Evolutionary conservation across 768 basidiomycete species (phyloP).

Genomic region (Chalciporus sphaerocephalus): DNA sequence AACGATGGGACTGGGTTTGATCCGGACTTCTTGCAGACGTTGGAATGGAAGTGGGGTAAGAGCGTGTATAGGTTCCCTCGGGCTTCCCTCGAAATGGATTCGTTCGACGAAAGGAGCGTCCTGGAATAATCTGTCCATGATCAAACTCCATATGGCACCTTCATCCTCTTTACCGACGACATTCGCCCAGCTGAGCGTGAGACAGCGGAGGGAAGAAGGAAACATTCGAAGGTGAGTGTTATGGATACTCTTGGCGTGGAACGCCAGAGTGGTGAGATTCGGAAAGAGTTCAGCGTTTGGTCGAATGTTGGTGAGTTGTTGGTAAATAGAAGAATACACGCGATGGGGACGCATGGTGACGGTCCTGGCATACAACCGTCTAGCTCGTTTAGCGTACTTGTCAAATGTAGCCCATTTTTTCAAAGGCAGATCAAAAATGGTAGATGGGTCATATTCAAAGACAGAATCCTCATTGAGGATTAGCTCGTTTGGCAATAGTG

Average conservation of each 20-base stretch:
- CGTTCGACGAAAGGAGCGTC: conserved; percentile 21
- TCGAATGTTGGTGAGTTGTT: conserved; percentile 18
- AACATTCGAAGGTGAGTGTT: conserved; percentile 15
- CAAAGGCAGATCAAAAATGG: conserved; percentile 4
- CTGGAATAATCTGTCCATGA: conserved; percentile 16
- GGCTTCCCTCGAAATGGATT: conserved; percentile 23
- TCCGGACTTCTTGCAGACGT: conserved; percentile 17
- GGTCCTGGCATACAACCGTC: conserved; percentile 23
- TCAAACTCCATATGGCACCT: conserved; percentile 17
- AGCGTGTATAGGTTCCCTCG: conserved; percentile 14
- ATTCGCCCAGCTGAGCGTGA: conserved; percentile 22
- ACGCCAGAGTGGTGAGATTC: conserved; percentile 13
- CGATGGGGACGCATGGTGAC: conserved; percentile 25
- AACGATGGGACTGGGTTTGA: conserved; percentile 19
- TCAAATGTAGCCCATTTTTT: conserved; percentile 21
- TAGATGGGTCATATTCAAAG: conserved; percentile 10
- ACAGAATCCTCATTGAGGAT: conserved; percentile 17
- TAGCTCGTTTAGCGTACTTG: conserved; percentile 19
- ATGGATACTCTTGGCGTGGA: conserved; percentile 16
- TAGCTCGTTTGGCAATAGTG: conserved; percentile 20
- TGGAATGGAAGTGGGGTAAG: conserved; percentile 17
- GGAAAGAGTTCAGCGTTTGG: conserved; percentile 25
- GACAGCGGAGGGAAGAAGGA: conserved; percentile 20
- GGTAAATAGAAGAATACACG: conserved; percentile 25
- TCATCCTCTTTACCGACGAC: conserved; percentile 11